Base-by-base conservation (phyloP, 768 basidiomycete genomes). In the Auricularia sp. region DNA sequence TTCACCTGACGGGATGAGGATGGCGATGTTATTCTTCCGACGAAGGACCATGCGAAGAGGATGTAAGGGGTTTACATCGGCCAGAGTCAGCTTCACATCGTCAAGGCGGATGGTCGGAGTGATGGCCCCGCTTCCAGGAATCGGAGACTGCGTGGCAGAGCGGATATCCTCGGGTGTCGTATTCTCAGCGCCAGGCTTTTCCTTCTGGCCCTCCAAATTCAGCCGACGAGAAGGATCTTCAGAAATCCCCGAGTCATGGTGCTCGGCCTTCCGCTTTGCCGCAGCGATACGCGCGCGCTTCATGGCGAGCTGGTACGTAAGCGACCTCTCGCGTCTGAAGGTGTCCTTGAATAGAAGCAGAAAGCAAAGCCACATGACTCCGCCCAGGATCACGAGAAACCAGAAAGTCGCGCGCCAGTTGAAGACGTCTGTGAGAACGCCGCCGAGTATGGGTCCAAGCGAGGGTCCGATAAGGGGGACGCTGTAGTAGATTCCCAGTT, bases 351-450 rank as follows among this genome's bases (percentile, higher is more conserved):
- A 90, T 71, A 88, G 77, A 29, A 87, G 73, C 39, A 88, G 64
- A 73, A 92, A 90, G 21, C 79, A 75, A 45, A 84, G 54, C 62
- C 84, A 77, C 62, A 81, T 82, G 39, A 80, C 35, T 1, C 84
- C 85, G 8, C 82, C 82, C 64, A 87, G 79, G 37, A 86, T 85
- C 1, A 82, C 77, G 29, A 94, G 81, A 73, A 94, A 92, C 83
- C 90, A 95, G 73, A 95, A 92, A 0, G 85, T 83, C 7, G 87
- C 84, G 44, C 90, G 82, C 94, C 94, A 96, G 62, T 78, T 81
- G 73, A 87, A 86, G 0, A 77, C 81, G 63, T 85, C 79, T 0
- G 89, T 86, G 3, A 92, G 75, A 3, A 75, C 80, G 0, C 90
- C 90, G 2, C 90, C 90, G 56, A 91, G 68, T 21, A 92, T 80